Conservation (phyloP, 129 eudicot species). For the Pittosporum tobira region DNA sequence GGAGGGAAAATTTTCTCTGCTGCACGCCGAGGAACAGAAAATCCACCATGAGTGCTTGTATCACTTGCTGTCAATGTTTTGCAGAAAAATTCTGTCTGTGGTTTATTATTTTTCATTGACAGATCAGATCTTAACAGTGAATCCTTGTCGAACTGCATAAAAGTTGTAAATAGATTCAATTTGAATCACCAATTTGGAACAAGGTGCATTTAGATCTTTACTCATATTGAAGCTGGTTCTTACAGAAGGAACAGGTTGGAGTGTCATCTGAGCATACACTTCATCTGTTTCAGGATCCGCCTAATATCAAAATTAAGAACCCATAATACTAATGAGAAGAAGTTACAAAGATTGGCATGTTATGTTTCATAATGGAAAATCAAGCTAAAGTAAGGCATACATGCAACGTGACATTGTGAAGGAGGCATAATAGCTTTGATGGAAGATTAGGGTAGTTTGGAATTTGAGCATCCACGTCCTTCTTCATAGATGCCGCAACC, state of each 20-base stretch:
- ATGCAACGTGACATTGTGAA: slow-evolving; percentile 75
- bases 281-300: slow-evolving; percentile 98
- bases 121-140: slow-evolving; percentile 85
- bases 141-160: slow-evolving; percentile 80
- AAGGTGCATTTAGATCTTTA: not conserved
- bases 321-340: not conserved
- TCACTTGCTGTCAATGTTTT: slow-evolving; percentile 98
- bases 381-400: slow-evolving; percentile 23
- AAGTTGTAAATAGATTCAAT: slow-evolving; percentile 4
- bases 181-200: not conserved
- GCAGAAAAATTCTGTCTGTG: slow-evolving; percentile 88
- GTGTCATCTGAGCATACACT: slow-evolving; percentile 97
- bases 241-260: slow-evolving; percentile 94
- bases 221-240: not conserved
- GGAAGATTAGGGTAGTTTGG: slow-evolving; percentile 92
- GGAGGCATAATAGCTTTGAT: slow-evolving; percentile 75
- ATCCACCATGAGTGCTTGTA: slow-evolving; percentile 99
- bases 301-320: slow-evolving; percentile 26
- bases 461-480: slow-evolving; percentile 83
- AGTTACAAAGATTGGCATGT: not conserved
- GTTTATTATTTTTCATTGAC: slow-evolving; percentile 66
- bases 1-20: slow-evolving; percentile 94
- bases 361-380: not conserved
- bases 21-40: slow-evolving; percentile 98
- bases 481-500: slow-evolving; percentile 98